phyloP scores from a whole-genome alignment of 345 rosid genomes.

The Corchorus capsularis region DNA sequence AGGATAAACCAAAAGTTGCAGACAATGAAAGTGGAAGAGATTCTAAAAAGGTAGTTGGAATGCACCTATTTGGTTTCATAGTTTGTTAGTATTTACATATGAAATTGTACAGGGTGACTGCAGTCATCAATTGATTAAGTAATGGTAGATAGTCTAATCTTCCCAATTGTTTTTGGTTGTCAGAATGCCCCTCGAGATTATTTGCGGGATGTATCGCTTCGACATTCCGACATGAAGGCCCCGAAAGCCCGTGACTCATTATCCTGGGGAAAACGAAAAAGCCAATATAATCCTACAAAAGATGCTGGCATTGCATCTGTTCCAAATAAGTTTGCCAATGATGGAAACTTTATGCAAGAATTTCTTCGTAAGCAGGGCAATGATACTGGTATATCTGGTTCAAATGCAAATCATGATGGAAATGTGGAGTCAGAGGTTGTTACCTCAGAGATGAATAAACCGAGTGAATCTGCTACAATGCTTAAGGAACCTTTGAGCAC shows the following conservation, averaged over 20 bases:
- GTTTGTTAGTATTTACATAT: not conserved
- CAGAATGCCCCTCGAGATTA: slow-evolving; percentile 53
- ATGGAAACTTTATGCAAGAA: slow-evolving; percentile 78
- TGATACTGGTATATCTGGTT: slow-evolving; percentile 34
- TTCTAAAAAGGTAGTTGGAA: slow-evolving; percentile 49
- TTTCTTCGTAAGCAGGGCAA: slow-evolving; percentile 40
- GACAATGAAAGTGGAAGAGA: slow-evolving; percentile 39
- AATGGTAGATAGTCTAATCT: not conserved
- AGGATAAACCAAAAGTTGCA: slow-evolving; percentile 28
- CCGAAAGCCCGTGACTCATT: slow-evolving; percentile 68
- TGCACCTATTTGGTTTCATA: slow-evolving; percentile 1
- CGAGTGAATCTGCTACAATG: slow-evolving; percentile 30
- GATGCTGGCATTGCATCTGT: slow-evolving; percentile 57
- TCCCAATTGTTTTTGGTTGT: slow-evolving; percentile 20
- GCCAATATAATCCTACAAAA: slow-evolving; percentile 41
- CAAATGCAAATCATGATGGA: slow-evolving; percentile 30
- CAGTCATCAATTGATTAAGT: not conserved
- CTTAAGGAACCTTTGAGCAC: slow-evolving; percentile 51
- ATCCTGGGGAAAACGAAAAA: slow-evolving; percentile 73
- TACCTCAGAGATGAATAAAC: slow-evolving; percentile 24
- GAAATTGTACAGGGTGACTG: not conserved
- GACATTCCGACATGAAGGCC: slow-evolving; percentile 61
- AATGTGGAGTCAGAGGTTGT: slow-evolving; percentile 26
- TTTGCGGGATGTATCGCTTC: slow-evolving; percentile 60
- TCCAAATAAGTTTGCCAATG: slow-evolving; percentile 71